These are phyloP conservation scores for Bruguiera sexangula DNA, from an alignment of 345 rosid genomes.

Conservation along the genomic window DNA sequence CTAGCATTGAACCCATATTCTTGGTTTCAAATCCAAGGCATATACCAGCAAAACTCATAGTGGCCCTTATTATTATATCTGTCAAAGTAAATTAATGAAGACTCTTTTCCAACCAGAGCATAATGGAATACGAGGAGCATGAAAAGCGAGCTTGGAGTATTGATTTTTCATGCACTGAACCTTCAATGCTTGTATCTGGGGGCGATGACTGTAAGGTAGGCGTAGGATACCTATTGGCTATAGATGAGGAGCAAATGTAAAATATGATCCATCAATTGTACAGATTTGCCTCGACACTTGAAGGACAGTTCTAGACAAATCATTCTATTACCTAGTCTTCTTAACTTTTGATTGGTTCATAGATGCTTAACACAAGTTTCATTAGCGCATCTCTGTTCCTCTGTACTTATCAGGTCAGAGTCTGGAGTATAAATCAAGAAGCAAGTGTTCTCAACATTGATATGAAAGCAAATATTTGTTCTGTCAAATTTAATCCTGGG, in stretches of 20 bases:
- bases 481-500: slow-evolving; percentile 93
- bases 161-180: slow-evolving; percentile 81
- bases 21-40: neutral
- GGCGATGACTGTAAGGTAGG: slow-evolving; percentile 91
- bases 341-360: neutral
- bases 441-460: slow-evolving; percentile 82
- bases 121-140: slow-evolving; percentile 95
- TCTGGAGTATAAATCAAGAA: slow-evolving; percentile 90
- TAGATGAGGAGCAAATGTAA: no score
- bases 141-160: slow-evolving; percentile 98
- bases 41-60: neutral
- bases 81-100: neutral
- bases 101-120: slow-evolving; percentile 41
- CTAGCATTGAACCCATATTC: neutral
- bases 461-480: slow-evolving; percentile 92
- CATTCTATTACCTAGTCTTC: slow-evolving; percentile 7
- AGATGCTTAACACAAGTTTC: neutral
- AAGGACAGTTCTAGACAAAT: neutral
- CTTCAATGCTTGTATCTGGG: slow-evolving; percentile 93
- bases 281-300: no score
- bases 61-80: neutral
- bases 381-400: slow-evolving; percentile 8
- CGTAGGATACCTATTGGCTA: no score
- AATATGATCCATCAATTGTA: no score
- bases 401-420: slow-evolving; percentile 58